These are phyloP conservation scores for Botrytis galanthina DNA, from an alignment of 2,329 filamentous ascomycete genomes.

Conservation along the genomic window DNA sequence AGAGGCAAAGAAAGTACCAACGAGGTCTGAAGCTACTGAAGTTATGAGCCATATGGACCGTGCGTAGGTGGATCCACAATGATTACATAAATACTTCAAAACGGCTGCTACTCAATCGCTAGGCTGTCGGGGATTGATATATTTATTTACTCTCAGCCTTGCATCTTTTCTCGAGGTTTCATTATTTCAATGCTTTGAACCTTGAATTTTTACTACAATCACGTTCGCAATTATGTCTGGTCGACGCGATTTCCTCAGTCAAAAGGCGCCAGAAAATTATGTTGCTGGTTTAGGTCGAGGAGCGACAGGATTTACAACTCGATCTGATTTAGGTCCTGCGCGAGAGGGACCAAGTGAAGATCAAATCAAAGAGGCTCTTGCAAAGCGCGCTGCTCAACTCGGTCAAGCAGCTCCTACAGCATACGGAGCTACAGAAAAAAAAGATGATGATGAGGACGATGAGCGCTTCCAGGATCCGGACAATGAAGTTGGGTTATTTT, in stretches of 20 bases:
- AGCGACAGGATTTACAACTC: conserved; percentile 95
- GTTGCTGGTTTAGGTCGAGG: conserved; percentile 96
- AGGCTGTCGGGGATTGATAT: neutral
- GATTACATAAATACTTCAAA: conserved; percentile 9
- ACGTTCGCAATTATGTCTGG: conserved; percentile 34
- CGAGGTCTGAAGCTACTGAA: neutral
- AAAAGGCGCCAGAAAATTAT: conserved; percentile 81
- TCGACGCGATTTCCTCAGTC: conserved; percentile 83
- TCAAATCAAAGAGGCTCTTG: conserved; percentile 96
- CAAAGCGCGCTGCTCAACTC: conserved; percentile 84
- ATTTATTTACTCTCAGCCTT: conserved; percentile 11
- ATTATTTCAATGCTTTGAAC: conserved; percentile 7
- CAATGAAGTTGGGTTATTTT: conserved; percentile 93
- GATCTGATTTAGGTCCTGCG: conserved; percentile 92
- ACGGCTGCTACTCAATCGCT: neutral
- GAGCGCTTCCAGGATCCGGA: conserved; percentile 93
- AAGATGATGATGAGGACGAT: conserved; percentile 69
- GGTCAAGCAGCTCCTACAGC: conserved; percentile 68
- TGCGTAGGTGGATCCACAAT: neutral
- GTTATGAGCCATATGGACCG: neutral
- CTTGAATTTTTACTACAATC: neutral
- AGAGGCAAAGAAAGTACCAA: neutral
- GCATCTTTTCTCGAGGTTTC: conserved; percentile 2
- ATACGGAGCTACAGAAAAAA: conserved; percentile 58
- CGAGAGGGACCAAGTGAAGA: conserved; percentile 95